Percentiles rank a stretch among this genome's conserved stretches.
phyloP scores from a whole-genome alignment of 2,329 filamentous ascomycete species.

The Diplodia intermedia region DNA sequence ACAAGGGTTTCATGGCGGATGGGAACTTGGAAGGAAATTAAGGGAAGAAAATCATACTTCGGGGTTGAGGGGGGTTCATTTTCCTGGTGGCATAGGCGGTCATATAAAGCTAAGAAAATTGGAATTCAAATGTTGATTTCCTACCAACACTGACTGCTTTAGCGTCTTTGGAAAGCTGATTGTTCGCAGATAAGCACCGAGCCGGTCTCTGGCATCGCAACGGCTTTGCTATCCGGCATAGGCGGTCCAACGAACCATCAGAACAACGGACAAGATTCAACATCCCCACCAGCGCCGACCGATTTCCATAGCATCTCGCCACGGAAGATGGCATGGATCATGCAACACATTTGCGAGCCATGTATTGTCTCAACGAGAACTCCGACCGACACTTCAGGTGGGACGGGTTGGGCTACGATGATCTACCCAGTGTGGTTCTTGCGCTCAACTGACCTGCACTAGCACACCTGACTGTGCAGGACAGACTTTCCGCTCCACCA shows the following conservation, averaged over 20 bases:
- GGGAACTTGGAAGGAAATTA: background rate
- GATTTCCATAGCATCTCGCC: background rate
- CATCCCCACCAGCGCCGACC: background rate
- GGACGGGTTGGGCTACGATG: constrained; percentile 1
- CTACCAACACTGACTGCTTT: background rate
- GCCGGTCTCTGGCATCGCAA: background rate
- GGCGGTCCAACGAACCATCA: no score
- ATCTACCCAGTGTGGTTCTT: constrained; percentile 18
- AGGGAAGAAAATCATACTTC: constrained; percentile 6
- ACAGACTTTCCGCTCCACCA: constrained; percentile 17
- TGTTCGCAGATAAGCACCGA: background rate
- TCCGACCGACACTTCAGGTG: constrained; percentile 22
- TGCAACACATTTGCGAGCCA: background rate
- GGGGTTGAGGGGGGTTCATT: background rate
- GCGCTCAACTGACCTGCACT: constrained; percentile 15
- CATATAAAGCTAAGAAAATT: constrained; percentile 4
- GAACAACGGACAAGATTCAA: background rate
- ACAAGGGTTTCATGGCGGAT: background rate
- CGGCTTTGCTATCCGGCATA: background rate
- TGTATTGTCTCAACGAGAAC: background rate
- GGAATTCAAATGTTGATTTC: constrained; percentile 10
- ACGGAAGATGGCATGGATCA: background rate
- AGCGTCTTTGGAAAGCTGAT: background rate
- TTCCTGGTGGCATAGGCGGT: background rate
- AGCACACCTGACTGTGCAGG: background rate